Evolutionary conservation across 2,329 filamentous ascomycete genomes (phyloP).

Genomic region (Fusarium avenaceum): DNA sequence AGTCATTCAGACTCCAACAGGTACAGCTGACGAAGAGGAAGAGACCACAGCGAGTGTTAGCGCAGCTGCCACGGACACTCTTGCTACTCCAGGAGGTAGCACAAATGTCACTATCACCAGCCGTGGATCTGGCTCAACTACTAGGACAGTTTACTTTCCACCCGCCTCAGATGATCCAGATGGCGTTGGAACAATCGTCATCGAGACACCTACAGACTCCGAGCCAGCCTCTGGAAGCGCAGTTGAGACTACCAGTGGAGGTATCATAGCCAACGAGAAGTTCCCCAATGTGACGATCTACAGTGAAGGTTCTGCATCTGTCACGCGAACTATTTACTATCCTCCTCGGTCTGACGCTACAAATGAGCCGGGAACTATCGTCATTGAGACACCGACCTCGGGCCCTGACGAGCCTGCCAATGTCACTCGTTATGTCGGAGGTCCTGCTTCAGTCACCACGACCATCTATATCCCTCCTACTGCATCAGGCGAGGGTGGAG

Average conservation of each 20-base stretch:
- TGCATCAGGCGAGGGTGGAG: constrained; percentile 7
- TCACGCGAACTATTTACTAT: not conserved
- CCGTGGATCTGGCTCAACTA: not conserved
- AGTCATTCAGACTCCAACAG: not conserved
- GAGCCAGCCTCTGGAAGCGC: not conserved
- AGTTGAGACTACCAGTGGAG: not conserved
- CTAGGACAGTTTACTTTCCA: constrained; percentile 1
- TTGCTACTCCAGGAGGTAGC: not conserved
- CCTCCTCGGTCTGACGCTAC: not conserved
- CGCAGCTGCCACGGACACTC: not conserved
- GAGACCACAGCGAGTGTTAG: not conserved
- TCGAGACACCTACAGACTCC: constrained; percentile 7
- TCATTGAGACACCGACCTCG: constrained; percentile 16
- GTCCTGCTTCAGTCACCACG: not conserved
- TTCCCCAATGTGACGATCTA: not conserved
- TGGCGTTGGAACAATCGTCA: constrained; percentile 5
- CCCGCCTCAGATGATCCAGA: not conserved
- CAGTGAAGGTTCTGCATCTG: not conserved
- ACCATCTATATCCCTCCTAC: constrained; percentile 21
- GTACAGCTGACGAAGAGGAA: not conserved
- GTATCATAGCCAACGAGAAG: not conserved
- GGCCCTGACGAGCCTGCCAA: not conserved
- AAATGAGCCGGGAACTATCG: not conserved
- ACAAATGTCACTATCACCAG: constrained; percentile 1
- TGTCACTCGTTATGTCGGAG: constrained; percentile 6